Evolutionary conservation across 345 rosid species (phyloP), one percentile per base, ranked within the genome.

Genomic region (Carallia pectinifolia): DNA sequence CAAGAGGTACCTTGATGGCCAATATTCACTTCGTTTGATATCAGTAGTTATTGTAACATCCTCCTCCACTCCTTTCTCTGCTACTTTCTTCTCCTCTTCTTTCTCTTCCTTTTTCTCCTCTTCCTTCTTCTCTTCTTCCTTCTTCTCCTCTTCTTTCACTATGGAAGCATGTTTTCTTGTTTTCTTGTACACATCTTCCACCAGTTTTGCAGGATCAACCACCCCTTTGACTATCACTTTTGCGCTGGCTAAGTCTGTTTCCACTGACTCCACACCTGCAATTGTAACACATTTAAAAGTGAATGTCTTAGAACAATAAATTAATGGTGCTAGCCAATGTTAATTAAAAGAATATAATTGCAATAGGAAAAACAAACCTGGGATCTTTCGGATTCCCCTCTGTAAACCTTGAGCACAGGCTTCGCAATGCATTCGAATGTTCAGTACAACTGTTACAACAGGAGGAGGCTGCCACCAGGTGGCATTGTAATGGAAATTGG

Each of bases 401-500:
- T 67, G 85, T 12, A 89, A 12, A 64, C 4, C 80, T 71, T 81
- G 88, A 66, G 95, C 90, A 53, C 95, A 89, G 31, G 91, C 95
- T 62, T 89, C 95, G 6, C 91, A 89, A 56, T 89, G 89, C 95
- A 89, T 89, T 48, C 82, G 69, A 33, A 89, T 64, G 27, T 80
- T 85, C 82, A 87, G 31, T n/a, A 72, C 85, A 2, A 85, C 86
- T 47, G 91, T 89, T 30, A 79, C 72, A 27, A 71, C 76, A 4
- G 83, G 54, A 59, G 87, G 86, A 76, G 84, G 83, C 87, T 86
- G 83, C 78, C 55, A 71, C 30, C 60, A 76, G 2, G 34, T 12
- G 4, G 34, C 13, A 18, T 58, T 38, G 38, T 5, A 31, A 9
- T 23, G 36, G 6, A n/a, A 15, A 31, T 33, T 9, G n/a, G n/a